A percentile compares a stretch with the other conserved stretches of the same genome.
Conservation (phyloP, 345 rosid genomes). For the Moricandia moricandioides region DNA sequence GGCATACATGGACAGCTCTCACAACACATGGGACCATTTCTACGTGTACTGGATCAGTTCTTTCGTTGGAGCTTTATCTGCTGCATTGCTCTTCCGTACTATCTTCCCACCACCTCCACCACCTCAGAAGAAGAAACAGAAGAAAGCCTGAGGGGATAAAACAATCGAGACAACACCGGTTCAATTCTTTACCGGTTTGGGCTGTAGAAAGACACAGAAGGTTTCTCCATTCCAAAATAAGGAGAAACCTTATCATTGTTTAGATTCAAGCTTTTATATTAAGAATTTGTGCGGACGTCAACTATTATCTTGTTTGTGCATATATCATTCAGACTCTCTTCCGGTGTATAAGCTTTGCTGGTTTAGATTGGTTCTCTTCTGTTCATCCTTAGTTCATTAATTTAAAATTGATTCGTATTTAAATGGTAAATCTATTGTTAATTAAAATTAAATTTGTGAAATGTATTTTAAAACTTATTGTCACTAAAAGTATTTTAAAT, state of each 20-base stretch:
- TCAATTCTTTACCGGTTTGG: slow-evolving; percentile 13
- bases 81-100: slow-evolving; percentile 81
- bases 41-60: slow-evolving; percentile 98
- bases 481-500: neutral
- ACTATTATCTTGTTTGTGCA: slow-evolving; percentile 1
- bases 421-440: neutral
- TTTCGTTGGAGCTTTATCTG: slow-evolving; percentile 71
- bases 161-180: neutral
- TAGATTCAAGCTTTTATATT: neutral
- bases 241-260: slow-evolving; percentile 21
- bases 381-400: neutral
- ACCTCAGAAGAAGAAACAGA: slow-evolving; percentile 45
- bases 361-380: slow-evolving; percentile 2
- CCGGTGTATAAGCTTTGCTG: neutral
- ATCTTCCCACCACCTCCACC: slow-evolving; percentile 53
- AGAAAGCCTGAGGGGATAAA: slow-evolving; percentile 51
- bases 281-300: neutral
- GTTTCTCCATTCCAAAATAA: slow-evolving; percentile 14
- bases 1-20: slow-evolving; percentile 80
- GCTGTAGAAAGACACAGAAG: slow-evolving; percentile 17
- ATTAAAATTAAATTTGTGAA: too few relatives aligned
- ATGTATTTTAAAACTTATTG: too few relatives aligned
- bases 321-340: slow-evolving; percentile 7
- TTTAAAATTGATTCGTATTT: too few relatives aligned
- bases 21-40: slow-evolving; percentile 90